Evolutionary conservation across 495 filamentous ascomycete species (phyloP).

Genomic region (Cenococcum geophilum): DNA sequence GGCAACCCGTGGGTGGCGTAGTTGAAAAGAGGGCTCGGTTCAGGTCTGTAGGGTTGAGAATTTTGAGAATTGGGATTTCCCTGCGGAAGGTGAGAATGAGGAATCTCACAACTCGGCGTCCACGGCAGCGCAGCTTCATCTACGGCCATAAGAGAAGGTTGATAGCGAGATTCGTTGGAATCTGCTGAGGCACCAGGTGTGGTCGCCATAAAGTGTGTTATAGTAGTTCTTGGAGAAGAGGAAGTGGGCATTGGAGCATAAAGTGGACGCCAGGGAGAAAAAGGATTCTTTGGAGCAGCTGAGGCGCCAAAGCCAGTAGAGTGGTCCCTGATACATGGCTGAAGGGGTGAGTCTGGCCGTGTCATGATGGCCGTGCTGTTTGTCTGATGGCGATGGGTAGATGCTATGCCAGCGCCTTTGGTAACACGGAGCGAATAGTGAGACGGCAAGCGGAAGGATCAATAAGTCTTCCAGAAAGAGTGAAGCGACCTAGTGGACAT

Average conservation of each 20-base stretch:
- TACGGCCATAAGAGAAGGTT: slow-evolving; percentile 13
- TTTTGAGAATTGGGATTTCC: slow-evolving; percentile 11
- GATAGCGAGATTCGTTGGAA: slow-evolving; percentile 8
- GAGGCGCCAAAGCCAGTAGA: slow-evolving; percentile 6
- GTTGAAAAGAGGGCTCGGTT: slow-evolving; percentile 3
- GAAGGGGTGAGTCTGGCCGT: slow-evolving; percentile 27
- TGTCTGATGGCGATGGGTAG: slow-evolving; percentile 14
- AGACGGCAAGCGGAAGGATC: slow-evolving; percentile 14
- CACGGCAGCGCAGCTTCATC: slow-evolving; percentile 12
- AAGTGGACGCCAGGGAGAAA: slow-evolving; percentile 13
- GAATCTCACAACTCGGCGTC: slow-evolving; percentile 6
- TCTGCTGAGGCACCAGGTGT: slow-evolving; percentile 1
- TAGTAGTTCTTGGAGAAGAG: not conserved
- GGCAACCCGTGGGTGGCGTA: slow-evolving; percentile 14
- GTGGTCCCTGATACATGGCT: slow-evolving; percentile 8
- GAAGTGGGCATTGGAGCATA: slow-evolving; percentile 11
- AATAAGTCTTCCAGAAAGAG: slow-evolving; percentile 19
- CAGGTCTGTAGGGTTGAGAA: slow-evolving; percentile 3
- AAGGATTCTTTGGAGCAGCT: slow-evolving; percentile 7
- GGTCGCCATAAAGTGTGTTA: slow-evolving; percentile 8
- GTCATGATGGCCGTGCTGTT: slow-evolving; percentile 21
- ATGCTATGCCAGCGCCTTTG: slow-evolving; percentile 25
- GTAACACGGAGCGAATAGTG: slow-evolving; percentile 23
- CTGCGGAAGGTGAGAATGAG: slow-evolving; percentile 6
- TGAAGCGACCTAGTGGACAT: slow-evolving; percentile 29